Conservation (phyloP, 148 eudicot species). For the Rhododendron vialii region DNA sequence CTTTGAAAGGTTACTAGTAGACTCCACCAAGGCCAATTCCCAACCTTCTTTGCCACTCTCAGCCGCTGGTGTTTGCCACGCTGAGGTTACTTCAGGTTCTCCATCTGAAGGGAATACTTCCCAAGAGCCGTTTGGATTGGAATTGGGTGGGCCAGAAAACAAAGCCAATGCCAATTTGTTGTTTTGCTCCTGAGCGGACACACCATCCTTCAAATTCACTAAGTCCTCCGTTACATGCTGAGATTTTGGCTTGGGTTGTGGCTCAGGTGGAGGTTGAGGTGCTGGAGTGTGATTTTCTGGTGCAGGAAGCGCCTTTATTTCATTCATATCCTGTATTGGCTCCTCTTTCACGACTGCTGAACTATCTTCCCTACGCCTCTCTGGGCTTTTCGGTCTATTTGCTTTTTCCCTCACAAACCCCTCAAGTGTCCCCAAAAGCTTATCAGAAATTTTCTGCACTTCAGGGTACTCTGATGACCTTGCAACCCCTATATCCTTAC, state of each 20-base stretch:
- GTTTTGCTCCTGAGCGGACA: conserved; percentile 60
- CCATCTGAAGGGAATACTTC: conserved; percentile 55
- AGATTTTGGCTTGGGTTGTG: conserved; percentile 39
- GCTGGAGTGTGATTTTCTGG: conserved; percentile 27
- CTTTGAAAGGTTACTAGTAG: conserved; percentile 58
- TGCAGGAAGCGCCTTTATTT: conserved; percentile 59
- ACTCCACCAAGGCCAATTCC: conserved; percentile 77
- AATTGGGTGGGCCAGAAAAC: conserved; percentile 49
- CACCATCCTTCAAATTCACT: conserved; percentile 58
- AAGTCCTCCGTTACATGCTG: conserved; percentile 42
- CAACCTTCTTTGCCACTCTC: conserved; percentile 78
- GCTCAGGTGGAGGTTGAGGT: conserved; percentile 41
- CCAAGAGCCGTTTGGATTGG: conserved; percentile 50
- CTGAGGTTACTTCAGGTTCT: conserved; percentile 58
- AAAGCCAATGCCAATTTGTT: conserved; percentile 69
- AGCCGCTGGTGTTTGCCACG: conserved; percentile 78
- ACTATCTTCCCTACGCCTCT: conserved; percentile 14
- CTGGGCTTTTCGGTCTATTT: conserved; percentile 13
- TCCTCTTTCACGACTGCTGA: conserved; percentile 11
- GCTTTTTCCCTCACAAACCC: conserved; percentile 42
- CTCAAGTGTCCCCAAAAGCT: conserved; percentile 41
- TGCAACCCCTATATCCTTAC: conserved; percentile 47
- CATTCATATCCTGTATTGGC: conserved; percentile 36
- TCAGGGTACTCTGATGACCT: conserved; percentile 46
- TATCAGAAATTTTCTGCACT: conserved; percentile 43